A percentile compares a stretch with the other conserved stretches of the same genome.
Evolutionary conservation across 345 rosid species (phyloP).

Genomic region (Bruguiera parviflora): DNA sequence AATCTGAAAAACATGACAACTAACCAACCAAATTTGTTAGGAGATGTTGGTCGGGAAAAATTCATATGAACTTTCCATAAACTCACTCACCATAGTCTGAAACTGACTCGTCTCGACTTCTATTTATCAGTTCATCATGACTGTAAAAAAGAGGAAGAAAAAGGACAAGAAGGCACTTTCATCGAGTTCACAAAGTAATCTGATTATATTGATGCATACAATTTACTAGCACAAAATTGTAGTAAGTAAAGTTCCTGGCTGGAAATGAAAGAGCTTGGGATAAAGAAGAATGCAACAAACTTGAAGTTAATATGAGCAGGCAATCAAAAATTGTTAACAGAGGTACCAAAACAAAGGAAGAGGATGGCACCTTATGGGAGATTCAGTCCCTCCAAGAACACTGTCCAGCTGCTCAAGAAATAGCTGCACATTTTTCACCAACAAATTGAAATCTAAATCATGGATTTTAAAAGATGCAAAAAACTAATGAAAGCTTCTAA

Average conservation of each 20-base stretch:
- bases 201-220: conserved; percentile 5
- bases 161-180: not conserved
- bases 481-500: not conserved
- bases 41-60: conserved; percentile 7
- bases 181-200: conserved; percentile 6
- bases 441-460: not conserved
- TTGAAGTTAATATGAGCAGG: not conserved
- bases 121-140: conserved; percentile 69
- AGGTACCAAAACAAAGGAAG: not conserved
- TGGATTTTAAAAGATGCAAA: conserved; percentile 7
- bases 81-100: conserved; percentile 82
- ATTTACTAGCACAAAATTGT: not conserved
- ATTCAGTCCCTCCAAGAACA: conserved; percentile 76
- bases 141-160: conserved; percentile 39
- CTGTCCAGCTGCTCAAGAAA: conserved; percentile 88
- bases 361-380: conserved; percentile 61
- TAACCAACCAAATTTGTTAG: conserved; percentile 54
- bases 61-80: conserved; percentile 11
- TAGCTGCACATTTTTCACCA: conserved; percentile 48
- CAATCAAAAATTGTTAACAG: not conserved
- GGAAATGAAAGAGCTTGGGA: not conserved
- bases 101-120: conserved; percentile 84
- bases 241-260: not conserved
- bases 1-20: conserved; percentile 99
- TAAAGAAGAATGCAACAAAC: not conserved